Base-by-base conservation (phyloP, 2,329 filamentous ascomycete genomes). In the Stagonosporopsis tanaceti region DNA sequence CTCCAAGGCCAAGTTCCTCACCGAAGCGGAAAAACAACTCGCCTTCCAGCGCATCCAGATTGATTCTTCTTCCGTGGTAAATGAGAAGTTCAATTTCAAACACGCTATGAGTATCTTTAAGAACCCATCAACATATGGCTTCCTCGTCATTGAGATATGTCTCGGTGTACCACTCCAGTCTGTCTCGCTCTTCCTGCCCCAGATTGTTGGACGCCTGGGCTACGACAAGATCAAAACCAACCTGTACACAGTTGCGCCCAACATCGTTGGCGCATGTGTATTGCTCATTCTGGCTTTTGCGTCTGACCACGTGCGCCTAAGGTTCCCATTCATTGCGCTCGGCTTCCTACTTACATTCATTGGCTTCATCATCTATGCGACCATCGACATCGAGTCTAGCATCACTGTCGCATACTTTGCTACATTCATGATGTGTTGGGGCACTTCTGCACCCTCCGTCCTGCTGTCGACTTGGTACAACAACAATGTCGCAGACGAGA, bases 361-460 rank as follows among this genome's bases (percentile, higher is more conserved):
- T 45, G 91, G 91, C 4, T 92, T 94, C 78, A 85, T 93, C 73
- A 90, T 94, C 69, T 93, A 90, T 65, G 89, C 89, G 0, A 82
- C 87, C 20, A 89, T 94, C 56, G 77, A 85, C 64, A 86, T 92
- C 15, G 73, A 85, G 35, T 67, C 78, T 3, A 79, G 89, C 37
- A 73, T 89, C n/a, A 81, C 83, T 3, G 80, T 92, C 1, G 90
- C 89, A 0, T 93, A 93, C 69, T 92, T 87, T 62, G 89, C 89
- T 5, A 87, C 84, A 52, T 93, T 93, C 74, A 90, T 93, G 88
- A 92, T 93, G 89, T 89, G 87, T 11, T 92, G 89, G 87, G 90
- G 90, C 15, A 92, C 89, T 0, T 88, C 87, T 1, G 89, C 90
- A 0, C 90, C 91, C 0, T 90, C 86, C 0, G 89, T 93, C 8